These are phyloP conservation scores for Singerocomus rubriflavus DNA, from an alignment of 1,284 basidiomycete species.

Conservation along the genomic window DNA sequence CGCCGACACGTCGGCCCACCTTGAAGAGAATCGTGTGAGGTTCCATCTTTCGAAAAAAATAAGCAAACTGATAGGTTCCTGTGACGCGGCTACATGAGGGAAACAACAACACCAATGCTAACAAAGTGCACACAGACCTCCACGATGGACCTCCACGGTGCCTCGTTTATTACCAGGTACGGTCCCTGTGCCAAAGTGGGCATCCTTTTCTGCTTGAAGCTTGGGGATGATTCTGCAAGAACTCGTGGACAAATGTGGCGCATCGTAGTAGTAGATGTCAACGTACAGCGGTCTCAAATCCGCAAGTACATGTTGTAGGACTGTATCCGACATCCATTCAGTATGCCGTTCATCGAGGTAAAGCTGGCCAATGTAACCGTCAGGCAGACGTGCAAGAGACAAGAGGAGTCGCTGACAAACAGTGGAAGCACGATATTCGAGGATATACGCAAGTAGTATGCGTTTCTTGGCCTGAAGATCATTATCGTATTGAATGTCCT, in stretches of 20 bases:
- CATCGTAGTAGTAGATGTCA: not conserved
- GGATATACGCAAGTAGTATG: constrained; percentile 70
- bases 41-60: constrained; percentile 74
- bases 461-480: constrained; percentile 58
- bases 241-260: constrained; percentile 1
- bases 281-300: constrained; percentile 68
- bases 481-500: constrained; percentile 25
- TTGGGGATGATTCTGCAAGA: constrained; percentile 59
- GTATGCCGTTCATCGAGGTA: constrained; percentile 78
- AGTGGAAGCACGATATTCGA: constrained; percentile 61
- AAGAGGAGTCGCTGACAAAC: constrained; percentile 44
- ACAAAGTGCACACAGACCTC: constrained; percentile 45
- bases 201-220: constrained; percentile 55
- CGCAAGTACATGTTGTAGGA: constrained; percentile 66
- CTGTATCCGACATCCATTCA: constrained; percentile 74
- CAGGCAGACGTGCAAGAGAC: constrained; percentile 1
- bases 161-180: constrained; percentile 51
- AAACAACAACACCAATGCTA: not conserved
- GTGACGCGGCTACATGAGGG: not conserved
- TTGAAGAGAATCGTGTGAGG: constrained; percentile 74
- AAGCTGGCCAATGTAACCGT: constrained; percentile 40
- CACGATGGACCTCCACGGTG: constrained; percentile 68
- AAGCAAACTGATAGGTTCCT: constrained; percentile 80
- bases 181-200: constrained; percentile 39
- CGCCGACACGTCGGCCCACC: constrained; percentile 34